phyloP scores from a whole-genome alignment of 805 yeast species.

The Brettanomyces anomalus region DNA sequence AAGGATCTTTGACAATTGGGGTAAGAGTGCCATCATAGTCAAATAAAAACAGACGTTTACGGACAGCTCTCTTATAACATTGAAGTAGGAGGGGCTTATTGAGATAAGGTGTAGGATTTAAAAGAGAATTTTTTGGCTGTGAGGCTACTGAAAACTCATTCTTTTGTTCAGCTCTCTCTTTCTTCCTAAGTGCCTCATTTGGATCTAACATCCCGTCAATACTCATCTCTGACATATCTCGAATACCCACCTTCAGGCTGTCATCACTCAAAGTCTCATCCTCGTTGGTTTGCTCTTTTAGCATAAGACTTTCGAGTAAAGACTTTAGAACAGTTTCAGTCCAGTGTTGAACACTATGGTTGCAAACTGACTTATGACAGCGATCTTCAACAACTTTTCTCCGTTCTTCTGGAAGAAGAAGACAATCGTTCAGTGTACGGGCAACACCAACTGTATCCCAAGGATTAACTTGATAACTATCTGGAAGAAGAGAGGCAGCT shows the following conservation, averaged over 20 bases:
- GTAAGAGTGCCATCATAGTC: constrained; percentile 98
- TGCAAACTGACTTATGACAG: constrained; percentile 54
- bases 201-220: not conserved
- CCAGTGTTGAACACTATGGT: constrained; percentile 77
- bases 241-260: not conserved
- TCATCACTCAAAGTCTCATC: not conserved
- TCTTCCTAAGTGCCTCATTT: not conserved
- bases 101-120: constrained; percentile 56
- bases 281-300: constrained; percentile 37
- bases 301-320: constrained; percentile 20
- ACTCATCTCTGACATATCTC: too few species aligned
- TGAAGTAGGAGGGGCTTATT: constrained; percentile 58
- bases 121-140: too few species aligned
- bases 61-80: constrained; percentile 49
- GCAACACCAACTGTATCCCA: constrained; percentile 97
- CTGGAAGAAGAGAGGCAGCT: constrained; percentile 58
- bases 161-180: not conserved
- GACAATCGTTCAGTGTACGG: constrained; percentile 62
- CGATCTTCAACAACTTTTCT: constrained; percentile 39
- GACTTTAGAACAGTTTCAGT: constrained; percentile 50
- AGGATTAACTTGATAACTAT: constrained; percentile 83
- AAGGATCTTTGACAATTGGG: constrained; percentile 93
- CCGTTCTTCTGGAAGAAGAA: constrained; percentile 42
- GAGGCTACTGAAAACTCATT: not conserved
- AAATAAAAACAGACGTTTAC: constrained; percentile 67